phyloP scores from a whole-genome alignment of 768 basidiomycete genomes.

The Trametes maxima region DNA sequence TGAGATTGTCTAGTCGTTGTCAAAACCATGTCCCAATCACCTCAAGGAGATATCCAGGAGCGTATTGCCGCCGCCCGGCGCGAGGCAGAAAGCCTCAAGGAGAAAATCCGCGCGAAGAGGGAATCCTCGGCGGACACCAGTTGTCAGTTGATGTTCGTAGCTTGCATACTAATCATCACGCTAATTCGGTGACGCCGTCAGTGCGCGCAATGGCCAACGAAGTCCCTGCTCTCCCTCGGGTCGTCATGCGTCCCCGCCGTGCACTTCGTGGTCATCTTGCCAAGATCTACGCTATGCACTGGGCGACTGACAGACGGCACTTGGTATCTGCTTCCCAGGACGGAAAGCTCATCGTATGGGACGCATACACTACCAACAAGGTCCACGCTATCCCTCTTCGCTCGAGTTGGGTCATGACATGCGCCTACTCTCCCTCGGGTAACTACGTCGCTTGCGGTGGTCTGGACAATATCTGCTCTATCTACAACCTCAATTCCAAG shows the following conservation, averaged over 20 bases:
- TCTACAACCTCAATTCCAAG: slow-evolving; percentile 91
- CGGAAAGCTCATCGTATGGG: slow-evolving; percentile 99
- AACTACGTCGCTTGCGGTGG: slow-evolving; percentile 99
- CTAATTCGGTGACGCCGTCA: slow-evolving; percentile 35
- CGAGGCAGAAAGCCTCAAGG: slow-evolving; percentile 96
- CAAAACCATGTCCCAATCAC: slow-evolving; percentile 67
- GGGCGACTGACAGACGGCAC: slow-evolving; percentile 96
- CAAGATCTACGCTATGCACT: slow-evolving; percentile 99
- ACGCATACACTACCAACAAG: slow-evolving; percentile 99
- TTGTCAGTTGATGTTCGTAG: slow-evolving; percentile 55
- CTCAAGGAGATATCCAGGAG: slow-evolving; percentile 83
- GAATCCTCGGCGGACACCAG: slow-evolving; percentile 99
- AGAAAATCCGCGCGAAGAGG: slow-evolving; percentile 96
- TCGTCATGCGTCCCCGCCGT: slow-evolving; percentile 95
- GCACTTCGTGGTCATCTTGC: slow-evolving; percentile 96
- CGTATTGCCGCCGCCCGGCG: slow-evolving; percentile 94
- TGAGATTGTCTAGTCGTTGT: background rate
- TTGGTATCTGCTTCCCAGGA: slow-evolving; percentile 99
- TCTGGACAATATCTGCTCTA: slow-evolving; percentile 98
- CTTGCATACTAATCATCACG: background rate
- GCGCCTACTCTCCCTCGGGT: slow-evolving; percentile 96
- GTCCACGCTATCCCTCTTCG: slow-evolving; percentile 98
- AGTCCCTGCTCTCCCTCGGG: slow-evolving; percentile 92
- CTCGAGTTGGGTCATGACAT: slow-evolving; percentile 99
- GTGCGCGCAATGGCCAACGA: slow-evolving; percentile 99